Base-by-base conservation (phyloP, 345 rosid species). In the Dipteronia sinensis region DNA sequence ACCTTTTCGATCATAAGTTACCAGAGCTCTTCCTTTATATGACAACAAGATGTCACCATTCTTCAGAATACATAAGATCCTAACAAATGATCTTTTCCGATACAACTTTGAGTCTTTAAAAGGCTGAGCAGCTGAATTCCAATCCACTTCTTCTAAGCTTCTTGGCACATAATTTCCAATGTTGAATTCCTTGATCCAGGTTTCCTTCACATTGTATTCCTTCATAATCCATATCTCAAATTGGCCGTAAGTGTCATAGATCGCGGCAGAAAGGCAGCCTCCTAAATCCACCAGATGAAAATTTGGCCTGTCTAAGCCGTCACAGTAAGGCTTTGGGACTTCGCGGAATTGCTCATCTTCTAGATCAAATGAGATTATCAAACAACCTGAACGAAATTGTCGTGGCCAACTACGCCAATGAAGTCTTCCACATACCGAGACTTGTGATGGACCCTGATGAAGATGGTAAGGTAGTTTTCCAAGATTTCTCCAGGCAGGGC, bases 201-300 rank as follows among this genome's bases (percentile, higher is more conserved):
- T 77, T 23, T 83, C 81, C 27, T 68, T 68, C 25, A 47, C 77
- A 4, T 22, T 79, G 38, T 82, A 85, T 0, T 76, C 73, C 70
- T 79, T 83, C 85, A 80, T 70, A 15, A 61, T 67, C 84, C 86
- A 85, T 6, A 81, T 55, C 7, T 82, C 75, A 73, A 66, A 12
- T 13, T 47, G 13, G 17, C 55, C 71, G 34, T 8, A 27, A 20
- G 34, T 17, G 23, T 67, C 12, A 55, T 47, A n/a, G n/a, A 74
- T 74, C 29, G 46, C 65, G 6, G 74, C 80, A 19, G 79, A 62
- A 66, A 82, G 86, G 59, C 75, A 76, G 13, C 83, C 82, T 71
- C 76, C 19, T 13, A 80, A 55, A 68, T 62, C 66, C 25, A 79
- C 70, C 23, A 72, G 22, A 34, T 77, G 53, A 67, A 7, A 58